Evolutionary conservation across 2,329 filamentous ascomycete genomes (phyloP), one percentile per base, ranked within the genome.

Genomic region (Emericellopsis cladophorae): DNA sequence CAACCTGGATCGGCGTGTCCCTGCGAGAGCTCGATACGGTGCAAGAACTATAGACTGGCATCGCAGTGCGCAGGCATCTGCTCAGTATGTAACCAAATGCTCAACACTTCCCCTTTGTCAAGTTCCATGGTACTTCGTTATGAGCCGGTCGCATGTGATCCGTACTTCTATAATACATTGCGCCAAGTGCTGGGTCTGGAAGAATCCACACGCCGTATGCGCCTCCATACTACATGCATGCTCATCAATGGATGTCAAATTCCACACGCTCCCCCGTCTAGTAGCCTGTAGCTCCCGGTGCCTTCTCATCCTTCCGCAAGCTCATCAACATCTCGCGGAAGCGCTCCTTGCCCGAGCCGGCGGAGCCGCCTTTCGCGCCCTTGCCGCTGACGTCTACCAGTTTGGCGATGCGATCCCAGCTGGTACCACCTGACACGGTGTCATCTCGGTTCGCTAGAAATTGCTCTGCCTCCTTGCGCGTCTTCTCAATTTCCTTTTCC

Each of bases 321-420:
- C 79, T 89, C 52, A 89, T 64, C 54, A 98, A 67, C 56, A 96
- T 57, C 65, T 96, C 90, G 50, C 92, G 81, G 74, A 98, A 96
- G 48, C 88, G 85, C 62, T 93, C 87, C 74, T 98, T 98, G 53
- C 90, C 89, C 45, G 85, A 93, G 36, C 89, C 90, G 45, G 79
- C 80, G 35, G 85, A 88, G 55, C 89, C 90, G 44, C 90, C 89
- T 62, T 81, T 84, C 44, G 76, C 67, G 12, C 90, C 88, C 68
- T 96, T 98, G 46, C 92, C 92, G 54, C 87, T 95, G 49, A 98
- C 65, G 63, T 98, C 92, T n/a, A 96, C 89, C 51, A 98, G 64
- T 69, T 96, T 98, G 21, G 89, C 84, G 56, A 98, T 96, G 51
- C 92, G 82, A 67, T 98, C 92, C 92, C 92, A 98, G 72, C 86